Percentiles rank a stretch among this genome's conserved stretches.
phyloP scores from a whole-genome alignment of 1,284 basidiomycete species.

The Tylopilus sp. region DNA sequence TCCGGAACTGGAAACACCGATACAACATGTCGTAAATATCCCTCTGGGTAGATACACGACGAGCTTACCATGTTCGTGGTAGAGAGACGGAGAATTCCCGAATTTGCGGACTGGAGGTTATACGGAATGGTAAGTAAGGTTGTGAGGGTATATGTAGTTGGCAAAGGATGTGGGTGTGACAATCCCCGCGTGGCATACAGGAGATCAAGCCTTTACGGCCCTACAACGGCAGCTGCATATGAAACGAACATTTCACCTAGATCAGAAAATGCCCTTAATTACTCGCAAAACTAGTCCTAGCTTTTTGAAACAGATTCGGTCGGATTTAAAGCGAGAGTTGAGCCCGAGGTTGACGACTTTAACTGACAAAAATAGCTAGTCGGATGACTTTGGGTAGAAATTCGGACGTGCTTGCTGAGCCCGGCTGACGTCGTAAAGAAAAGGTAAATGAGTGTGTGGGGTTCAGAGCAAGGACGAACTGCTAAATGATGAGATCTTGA shows the following conservation, averaged over 20 bases:
- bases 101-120: not conserved
- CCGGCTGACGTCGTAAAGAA: not conserved
- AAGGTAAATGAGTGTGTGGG: slow-evolving; percentile 15
- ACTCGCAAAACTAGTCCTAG: not conserved
- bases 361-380: not conserved
- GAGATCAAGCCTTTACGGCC: not conserved
- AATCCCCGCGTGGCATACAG: not conserved
- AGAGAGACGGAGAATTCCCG: not conserved
- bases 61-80: slow-evolving; percentile 4
- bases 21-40: not conserved
- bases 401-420: not conserved
- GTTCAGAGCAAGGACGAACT: not conserved
- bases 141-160: not conserved
- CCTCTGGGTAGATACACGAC: not conserved
- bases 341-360: slow-evolving; percentile 7
- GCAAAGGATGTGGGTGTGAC: not conserved
- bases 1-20: not conserved
- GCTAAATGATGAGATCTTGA: too few relatives aligned
- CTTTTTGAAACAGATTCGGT: not conserved
- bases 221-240: not conserved
- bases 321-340: not conserved
- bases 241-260: slow-evolving; percentile 18
- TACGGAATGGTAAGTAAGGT: slow-evolving; percentile 5
- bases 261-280: not conserved
- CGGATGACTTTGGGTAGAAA: not conserved